phyloP scores from a whole-genome alignment of 495 filamentous ascomycete species.

The Neohortaea acidophila region DNA sequence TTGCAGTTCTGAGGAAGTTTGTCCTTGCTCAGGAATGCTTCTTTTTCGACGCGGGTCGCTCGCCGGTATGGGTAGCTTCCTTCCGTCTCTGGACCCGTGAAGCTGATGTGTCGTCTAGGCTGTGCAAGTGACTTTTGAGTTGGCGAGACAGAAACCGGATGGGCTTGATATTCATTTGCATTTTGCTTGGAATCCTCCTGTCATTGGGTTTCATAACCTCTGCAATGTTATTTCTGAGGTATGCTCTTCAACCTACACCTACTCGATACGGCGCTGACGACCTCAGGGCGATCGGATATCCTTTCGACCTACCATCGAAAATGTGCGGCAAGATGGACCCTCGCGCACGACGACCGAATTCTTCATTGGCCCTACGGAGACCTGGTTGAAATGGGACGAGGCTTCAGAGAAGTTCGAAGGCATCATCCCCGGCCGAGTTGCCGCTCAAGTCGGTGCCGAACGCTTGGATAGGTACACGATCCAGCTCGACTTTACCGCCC shows the following conservation, averaged over 20 bases:
- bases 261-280: no score
- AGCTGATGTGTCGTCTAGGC: no score
- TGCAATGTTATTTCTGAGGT: slow-evolving; percentile 4
- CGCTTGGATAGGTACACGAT: slow-evolving; percentile 11
- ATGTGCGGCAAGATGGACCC: no score
- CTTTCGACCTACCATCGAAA: no score
- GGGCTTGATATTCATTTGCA: background rate
- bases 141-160: background rate
- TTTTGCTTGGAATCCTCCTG: slow-evolving; percentile 3
- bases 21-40: slow-evolving; percentile 8
- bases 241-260: no score
- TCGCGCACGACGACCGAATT: slow-evolving; percentile 1
- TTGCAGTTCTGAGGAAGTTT: slow-evolving; percentile 5
- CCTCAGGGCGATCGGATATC: background rate
- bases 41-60: background rate
- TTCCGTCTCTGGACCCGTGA: no score
- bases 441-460: slow-evolving; percentile 2
- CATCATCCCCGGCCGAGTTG: slow-evolving; percentile 1
- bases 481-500: slow-evolving; percentile 5
- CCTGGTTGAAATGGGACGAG: slow-evolving; percentile 11
- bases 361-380: slow-evolving; percentile 4
- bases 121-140: slow-evolving; percentile 4
- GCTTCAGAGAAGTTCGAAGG: slow-evolving; percentile 1
- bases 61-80: slow-evolving; percentile 1
- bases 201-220: slow-evolving; percentile 1